Evolutionary conservation across 768 basidiomycete genomes (phyloP), one percentile per base, ranked within the genome.

Genomic region (Suillus subalutaceus): DNA sequence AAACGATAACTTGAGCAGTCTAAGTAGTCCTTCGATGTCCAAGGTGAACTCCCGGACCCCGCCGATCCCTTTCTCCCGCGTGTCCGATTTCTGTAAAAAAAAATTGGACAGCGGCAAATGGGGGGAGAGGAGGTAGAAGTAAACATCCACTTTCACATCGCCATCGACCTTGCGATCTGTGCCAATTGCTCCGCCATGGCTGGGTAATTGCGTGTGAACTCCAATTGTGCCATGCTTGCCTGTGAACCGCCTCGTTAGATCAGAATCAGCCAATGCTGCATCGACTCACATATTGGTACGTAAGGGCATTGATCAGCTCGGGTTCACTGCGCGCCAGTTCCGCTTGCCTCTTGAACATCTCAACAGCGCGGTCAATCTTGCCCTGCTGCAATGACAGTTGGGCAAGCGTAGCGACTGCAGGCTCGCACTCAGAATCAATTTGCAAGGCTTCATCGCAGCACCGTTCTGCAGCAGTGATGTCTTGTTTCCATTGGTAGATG

Each of bases 401-500:
- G 4, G 97, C 97, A 37, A 99, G 87, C 1, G 96, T 98, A 20
- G 95, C 94, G 6, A 99, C 90, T 0, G 97, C 97, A 13, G 97
- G 94, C 75, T 99, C 97, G 78, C 97, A 99, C 69, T 96, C 95
- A 13, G 92, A 83, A 77, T 99, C 97, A 64, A 96, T 86, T 59
- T 84, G 80, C 26, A 99, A 83, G 0, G 97, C 97, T 77, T 99
- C 92, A 65, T 89, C 82, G 75, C 95, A 96, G 74, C 94, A 91
- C 23, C 82, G 79, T 77, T 97, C 96, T 1, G 95, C 96, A 1
- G 85, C 87, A 8, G 81, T 83, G 65, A 94, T 84, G 74, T 99
- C 94, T 74, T 97, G 92, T 77, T 94, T 93, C 92, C 92, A 95
- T 80, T 99, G 97, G 85, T 90, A 99, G 58, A 98, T 73, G 0